phyloP scores from a whole-genome alignment of 495 filamentous ascomycete species.

The Neurospora sp. region DNA sequence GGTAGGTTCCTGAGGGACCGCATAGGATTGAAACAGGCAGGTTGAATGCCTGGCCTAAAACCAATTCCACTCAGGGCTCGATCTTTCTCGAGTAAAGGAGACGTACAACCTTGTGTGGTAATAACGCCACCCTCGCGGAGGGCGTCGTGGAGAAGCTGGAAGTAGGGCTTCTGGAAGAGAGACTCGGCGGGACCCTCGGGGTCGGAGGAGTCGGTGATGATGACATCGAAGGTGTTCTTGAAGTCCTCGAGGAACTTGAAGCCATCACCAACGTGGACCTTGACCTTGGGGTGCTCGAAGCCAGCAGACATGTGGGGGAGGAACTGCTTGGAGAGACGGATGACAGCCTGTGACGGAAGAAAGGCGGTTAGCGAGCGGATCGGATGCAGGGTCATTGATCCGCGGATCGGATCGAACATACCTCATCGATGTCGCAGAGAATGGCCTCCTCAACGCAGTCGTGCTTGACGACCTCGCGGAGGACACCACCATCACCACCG shows the following conservation, averaged over 20 bases:
- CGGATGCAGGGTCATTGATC: background rate
- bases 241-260: constrained; percentile 93
- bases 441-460: constrained; percentile 84
- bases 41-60: constrained; percentile 18
- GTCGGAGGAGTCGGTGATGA: constrained; percentile 98
- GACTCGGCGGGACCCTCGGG: constrained; percentile 93
- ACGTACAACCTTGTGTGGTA: constrained; percentile 99
- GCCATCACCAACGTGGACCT: constrained; percentile 85
- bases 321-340: constrained; percentile 96
- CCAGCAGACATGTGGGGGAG: constrained; percentile 89
- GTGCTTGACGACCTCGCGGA: constrained; percentile 98
- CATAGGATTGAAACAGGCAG: constrained; percentile 12
- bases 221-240: constrained; percentile 96
- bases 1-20: constrained; percentile 21
- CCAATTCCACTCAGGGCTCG: constrained; percentile 20
- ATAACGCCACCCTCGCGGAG: constrained; percentile 94
- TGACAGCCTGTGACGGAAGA: constrained; percentile 59
- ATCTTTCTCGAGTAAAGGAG: constrained; percentile 45
- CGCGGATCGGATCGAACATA: constrained; percentile 20
- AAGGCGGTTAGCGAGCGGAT: constrained; percentile 4
- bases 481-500: constrained; percentile 91
- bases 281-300: constrained; percentile 87
- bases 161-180: constrained; percentile 98
- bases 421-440: constrained; percentile 98
- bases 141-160: constrained; percentile 79